These are phyloP conservation scores for Diplodia scrobiculata DNA, from an alignment of 2,329 filamentous ascomycete genomes.

Conservation along the genomic window DNA sequence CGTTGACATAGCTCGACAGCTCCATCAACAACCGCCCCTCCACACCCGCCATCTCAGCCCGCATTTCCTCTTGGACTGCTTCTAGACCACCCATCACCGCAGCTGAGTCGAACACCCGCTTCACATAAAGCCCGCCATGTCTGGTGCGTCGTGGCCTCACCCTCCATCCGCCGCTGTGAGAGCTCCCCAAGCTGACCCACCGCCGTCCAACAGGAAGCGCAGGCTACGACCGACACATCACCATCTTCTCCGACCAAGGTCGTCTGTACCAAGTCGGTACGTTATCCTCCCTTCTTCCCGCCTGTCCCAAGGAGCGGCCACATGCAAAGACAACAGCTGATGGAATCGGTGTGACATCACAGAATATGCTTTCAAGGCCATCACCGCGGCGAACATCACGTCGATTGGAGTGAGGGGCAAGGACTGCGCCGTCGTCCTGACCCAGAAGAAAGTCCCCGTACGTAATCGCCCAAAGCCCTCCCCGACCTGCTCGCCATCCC, in stretches of 20 bases:
- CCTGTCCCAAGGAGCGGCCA: not conserved
- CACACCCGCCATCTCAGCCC: slow-evolving; percentile 17
- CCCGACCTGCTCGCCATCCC: not conserved
- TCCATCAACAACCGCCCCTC: slow-evolving; percentile 21
- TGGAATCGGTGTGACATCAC: not conserved
- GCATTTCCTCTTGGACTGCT: not conserved
- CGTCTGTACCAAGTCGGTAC: slow-evolving; percentile 88
- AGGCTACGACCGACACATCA: slow-evolving; percentile 98
- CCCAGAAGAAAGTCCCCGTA: slow-evolving; percentile 94
- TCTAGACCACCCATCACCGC: not conserved
- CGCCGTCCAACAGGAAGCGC: slow-evolving; percentile 63
- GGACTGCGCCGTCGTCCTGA: slow-evolving; percentile 93
- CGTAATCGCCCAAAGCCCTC: not conserved
- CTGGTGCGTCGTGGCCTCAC: slow-evolving; percentile 40
- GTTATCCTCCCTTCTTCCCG: not conserved
- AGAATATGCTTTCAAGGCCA: slow-evolving; percentile 99
- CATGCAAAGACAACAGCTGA: slow-evolving; percentile 6
- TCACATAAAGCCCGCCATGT: slow-evolving; percentile 41
- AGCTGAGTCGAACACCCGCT: slow-evolving; percentile 2
- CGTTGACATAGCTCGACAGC: slow-evolving; percentile 29
- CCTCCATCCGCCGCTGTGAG: slow-evolving; percentile 17
- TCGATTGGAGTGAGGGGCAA: slow-evolving; percentile 94
- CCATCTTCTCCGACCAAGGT: slow-evolving; percentile 98
- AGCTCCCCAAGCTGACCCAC: slow-evolving; percentile 38
- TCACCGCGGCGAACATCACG: slow-evolving; percentile 99